A percentile compares a stretch with the other conserved stretches of the same genome.
Evolutionary conservation across 768 basidiomycete species (phyloP).

Genomic region (Multifurca ochricompacta): DNA sequence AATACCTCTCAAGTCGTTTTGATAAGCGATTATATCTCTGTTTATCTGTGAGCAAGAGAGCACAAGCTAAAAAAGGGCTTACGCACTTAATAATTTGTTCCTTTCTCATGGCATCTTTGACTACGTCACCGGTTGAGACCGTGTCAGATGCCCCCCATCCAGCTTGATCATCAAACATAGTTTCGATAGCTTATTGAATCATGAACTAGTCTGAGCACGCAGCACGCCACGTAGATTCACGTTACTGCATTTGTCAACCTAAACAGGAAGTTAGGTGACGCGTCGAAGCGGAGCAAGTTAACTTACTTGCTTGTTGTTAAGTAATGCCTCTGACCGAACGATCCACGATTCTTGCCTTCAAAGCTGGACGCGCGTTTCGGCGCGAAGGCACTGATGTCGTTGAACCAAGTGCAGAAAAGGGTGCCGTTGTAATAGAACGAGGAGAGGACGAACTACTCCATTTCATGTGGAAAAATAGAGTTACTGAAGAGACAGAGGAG

Average conservation of each 20-base stretch:
- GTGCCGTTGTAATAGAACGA: conserved; percentile 59
- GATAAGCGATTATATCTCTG: conserved; percentile 70
- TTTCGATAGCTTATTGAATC: background rate
- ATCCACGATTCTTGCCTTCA: conserved; percentile 38
- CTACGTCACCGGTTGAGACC: conserved; percentile 47
- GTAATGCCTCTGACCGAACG: conserved; percentile 17
- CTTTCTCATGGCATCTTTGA: conserved; percentile 70
- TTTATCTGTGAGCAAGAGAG: background rate
- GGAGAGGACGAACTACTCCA: conserved; percentile 73
- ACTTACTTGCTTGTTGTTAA: background rate
- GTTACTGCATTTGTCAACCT: background rate
- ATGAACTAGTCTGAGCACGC: background rate
- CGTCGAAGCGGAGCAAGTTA: too few species aligned
- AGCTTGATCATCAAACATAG: conserved; percentile 18
- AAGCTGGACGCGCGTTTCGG: conserved; percentile 70
- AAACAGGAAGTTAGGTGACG: conserved; percentile 13
- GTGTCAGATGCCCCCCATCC: conserved; percentile 24
- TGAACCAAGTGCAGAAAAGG: conserved; percentile 61
- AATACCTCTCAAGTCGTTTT: conserved; percentile 69
- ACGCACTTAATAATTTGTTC: conserved; percentile 71
- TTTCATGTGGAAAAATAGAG: conserved; percentile 73
- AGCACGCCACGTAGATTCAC: too few species aligned
- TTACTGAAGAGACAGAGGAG: conserved; percentile 53
- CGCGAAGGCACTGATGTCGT: conserved; percentile 60
- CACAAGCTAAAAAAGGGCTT: background rate